These are phyloP conservation scores for Gnomoniopsis smithogilvyi DNA, from an alignment of 2,329 filamentous ascomycete species.

Conservation along the genomic window DNA sequence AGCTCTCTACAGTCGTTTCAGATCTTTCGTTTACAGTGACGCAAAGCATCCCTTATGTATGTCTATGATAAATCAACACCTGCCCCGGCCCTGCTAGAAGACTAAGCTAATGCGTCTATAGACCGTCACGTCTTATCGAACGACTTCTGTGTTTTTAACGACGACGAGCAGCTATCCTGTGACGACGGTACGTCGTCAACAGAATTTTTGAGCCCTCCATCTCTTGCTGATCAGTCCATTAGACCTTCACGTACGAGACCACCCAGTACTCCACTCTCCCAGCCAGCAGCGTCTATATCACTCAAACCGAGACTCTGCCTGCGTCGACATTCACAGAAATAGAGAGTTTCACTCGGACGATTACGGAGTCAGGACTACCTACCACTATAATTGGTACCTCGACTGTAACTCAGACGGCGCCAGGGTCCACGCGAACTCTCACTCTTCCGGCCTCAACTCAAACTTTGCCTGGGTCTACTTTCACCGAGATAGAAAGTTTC, in stretches of 20 bases:
- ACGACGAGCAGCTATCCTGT: background rate
- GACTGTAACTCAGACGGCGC: too few relatives aligned
- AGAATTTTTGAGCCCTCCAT: background rate
- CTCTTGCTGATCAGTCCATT: background rate
- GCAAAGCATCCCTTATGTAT: background rate
- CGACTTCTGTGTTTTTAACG: background rate
- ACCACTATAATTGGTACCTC: too few relatives aligned
- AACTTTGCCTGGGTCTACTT: too few relatives aligned
- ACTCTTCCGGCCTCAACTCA: too few relatives aligned
- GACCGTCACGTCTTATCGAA: background rate
- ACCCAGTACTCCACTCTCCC: slow-evolving; percentile 2
- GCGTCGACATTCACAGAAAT: too few relatives aligned
- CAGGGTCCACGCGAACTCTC: too few relatives aligned
- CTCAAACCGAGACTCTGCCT: too few relatives aligned
- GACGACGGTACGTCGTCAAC: background rate
- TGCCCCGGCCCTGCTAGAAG: background rate
- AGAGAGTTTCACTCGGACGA: too few relatives aligned
- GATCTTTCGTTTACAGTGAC: slow-evolving; percentile 4
- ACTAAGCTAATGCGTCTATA: background rate
- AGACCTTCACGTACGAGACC: slow-evolving; percentile 4
- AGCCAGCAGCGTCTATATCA: background rate
- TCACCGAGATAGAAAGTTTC: too few relatives aligned
- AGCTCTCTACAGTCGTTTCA: background rate
- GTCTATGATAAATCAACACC: background rate
- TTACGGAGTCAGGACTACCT: too few relatives aligned